Evolutionary conservation across 2,329 filamentous ascomycete genomes (phyloP).

Genomic region (Alternaria rosae): DNA sequence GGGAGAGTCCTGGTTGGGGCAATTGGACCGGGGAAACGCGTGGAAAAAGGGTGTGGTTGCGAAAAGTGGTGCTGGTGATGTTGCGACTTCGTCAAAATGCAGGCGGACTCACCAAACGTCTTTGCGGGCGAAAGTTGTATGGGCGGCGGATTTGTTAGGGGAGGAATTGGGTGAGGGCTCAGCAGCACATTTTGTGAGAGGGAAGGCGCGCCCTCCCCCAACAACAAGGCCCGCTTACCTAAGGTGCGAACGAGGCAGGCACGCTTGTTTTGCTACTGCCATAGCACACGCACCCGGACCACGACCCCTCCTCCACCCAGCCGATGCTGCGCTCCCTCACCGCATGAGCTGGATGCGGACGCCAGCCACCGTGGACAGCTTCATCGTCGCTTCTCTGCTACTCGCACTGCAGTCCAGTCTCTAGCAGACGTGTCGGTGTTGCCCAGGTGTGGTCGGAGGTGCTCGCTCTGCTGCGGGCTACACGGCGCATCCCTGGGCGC

Average conservation of each 20-base stretch:
- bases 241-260: slow-evolving; percentile 12
- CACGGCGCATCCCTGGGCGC: slow-evolving; percentile 17
- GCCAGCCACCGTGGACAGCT: neutral
- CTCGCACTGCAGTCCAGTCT: neutral
- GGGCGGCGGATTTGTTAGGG: slow-evolving; percentile 22
- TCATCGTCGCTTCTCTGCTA: neutral
- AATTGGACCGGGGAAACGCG: slow-evolving; percentile 44
- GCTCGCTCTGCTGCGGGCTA: slow-evolving; percentile 6
- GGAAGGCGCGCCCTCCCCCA: slow-evolving; percentile 9
- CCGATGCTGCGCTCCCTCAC: slow-evolving; percentile 23
- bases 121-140: slow-evolving; percentile 38
- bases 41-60: slow-evolving; percentile 39
- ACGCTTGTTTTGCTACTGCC: slow-evolving; percentile 24
- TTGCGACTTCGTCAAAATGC: slow-evolving; percentile 20
- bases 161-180: slow-evolving; percentile 17
- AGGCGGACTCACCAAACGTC: slow-evolving; percentile 46
- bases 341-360: slow-evolving; percentile 17
- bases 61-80: slow-evolving; percentile 31
- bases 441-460: neutral
- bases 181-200: slow-evolving; percentile 11
- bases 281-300: slow-evolving; percentile 21
- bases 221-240: slow-evolving; percentile 16
- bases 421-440: neutral
- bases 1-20: slow-evolving; percentile 32
- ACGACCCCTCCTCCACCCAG: slow-evolving; percentile 19